Evolutionary conservation across 225 moss, liverwort and hornwort species (phyloP).

Genomic region (Pleurozium schreberi): DNA sequence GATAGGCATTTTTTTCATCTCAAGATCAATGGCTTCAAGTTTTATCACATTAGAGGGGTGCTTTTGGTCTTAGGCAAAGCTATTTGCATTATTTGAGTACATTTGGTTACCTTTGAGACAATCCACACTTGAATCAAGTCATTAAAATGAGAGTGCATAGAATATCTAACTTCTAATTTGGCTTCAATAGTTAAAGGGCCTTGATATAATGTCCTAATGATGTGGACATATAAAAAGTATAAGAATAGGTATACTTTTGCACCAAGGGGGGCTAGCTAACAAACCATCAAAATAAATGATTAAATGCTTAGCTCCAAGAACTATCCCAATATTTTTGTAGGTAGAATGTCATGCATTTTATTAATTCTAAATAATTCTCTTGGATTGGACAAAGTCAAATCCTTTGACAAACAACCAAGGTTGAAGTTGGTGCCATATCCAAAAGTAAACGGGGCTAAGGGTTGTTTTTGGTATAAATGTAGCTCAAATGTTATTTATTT

Average conservation of each 20-base stretch:
- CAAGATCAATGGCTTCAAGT: no score
- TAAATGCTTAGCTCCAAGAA: neutral
- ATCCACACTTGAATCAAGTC: no score
- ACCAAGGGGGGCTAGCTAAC: rapidly evolving
- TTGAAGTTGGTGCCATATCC: neutral
- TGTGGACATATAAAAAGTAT: neutral
- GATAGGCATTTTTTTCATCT: no score
- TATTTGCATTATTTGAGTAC: no score
- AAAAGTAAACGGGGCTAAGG: neutral
- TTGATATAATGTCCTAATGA: no score
- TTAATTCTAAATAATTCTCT: rapidly evolving
- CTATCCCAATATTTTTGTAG: no score
- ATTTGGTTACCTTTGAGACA: no score
- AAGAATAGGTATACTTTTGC: neutral
- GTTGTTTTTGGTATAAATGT: neutral
- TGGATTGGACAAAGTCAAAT: rapidly evolving
- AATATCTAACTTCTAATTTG: no score
- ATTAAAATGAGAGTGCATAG: no score
- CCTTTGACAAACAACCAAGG: rapidly evolving
- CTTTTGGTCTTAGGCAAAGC: no score
- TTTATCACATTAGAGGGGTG: no score
- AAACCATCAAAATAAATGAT: neutral
- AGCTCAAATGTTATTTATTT: neutral
- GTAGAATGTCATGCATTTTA: neutral
- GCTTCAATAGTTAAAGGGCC: no score